Conservation (phyloP, 805 yeast genomes). For the Spathaspora passalidarum region DNA sequence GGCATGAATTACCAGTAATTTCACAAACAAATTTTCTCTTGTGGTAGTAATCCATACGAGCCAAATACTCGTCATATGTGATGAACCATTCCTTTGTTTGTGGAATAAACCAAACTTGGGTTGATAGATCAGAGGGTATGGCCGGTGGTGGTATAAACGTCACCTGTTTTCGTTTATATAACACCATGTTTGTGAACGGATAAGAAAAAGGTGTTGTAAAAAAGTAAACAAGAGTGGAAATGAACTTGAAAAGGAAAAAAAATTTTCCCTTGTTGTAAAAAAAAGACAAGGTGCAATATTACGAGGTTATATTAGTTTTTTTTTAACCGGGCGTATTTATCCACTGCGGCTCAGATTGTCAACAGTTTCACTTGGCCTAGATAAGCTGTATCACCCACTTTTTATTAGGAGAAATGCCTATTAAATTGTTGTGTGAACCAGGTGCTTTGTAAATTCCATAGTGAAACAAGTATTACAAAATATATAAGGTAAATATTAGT, state of each 20-base stretch:
- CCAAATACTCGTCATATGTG: conserved; percentile 71
- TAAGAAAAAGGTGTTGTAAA: neutral
- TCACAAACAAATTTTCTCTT: conserved; percentile 88
- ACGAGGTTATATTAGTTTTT: neutral
- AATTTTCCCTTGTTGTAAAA: neutral
- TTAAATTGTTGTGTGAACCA: too few relatives aligned
- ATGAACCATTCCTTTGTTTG: conserved; percentile 88
- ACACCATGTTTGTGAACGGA: conserved; percentile 46
- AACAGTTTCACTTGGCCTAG: too few relatives aligned
- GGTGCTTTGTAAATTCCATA: too few relatives aligned
- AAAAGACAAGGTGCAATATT: neutral
- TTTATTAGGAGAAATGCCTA: too few relatives aligned
- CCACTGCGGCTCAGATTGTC: too few relatives aligned
- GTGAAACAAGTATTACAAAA: too few relatives aligned
- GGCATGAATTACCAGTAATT: conserved; percentile 88
- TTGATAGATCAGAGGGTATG: conserved; percentile 51
- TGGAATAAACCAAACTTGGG: conserved; percentile 77
- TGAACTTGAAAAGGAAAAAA: neutral
- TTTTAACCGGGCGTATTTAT: neutral
- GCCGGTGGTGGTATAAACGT: conserved; percentile 54
- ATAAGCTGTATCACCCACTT: too few relatives aligned
- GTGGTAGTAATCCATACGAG: conserved; percentile 68
- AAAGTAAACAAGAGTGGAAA: neutral
- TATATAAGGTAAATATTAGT: too few relatives aligned
- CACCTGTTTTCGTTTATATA: conserved; percentile 73